Evolutionary conservation across 805 yeast genomes (phyloP), one percentile per base, ranked within the genome.

Genomic region (Lachancea quebecensis): DNA sequence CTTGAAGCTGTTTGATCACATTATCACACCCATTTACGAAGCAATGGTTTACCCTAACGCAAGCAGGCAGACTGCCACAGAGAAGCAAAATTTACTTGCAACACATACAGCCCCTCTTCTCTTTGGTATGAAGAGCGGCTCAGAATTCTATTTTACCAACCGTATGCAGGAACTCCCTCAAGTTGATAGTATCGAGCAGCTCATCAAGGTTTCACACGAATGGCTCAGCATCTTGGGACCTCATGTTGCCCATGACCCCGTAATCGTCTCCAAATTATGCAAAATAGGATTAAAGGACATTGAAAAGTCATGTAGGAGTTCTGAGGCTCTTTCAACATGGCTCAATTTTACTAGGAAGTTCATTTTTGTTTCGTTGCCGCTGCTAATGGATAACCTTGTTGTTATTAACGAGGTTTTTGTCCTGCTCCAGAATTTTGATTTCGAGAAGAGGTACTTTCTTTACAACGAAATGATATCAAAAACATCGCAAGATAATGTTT

Each of bases 401-500:
- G 74, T 78, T 0, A 72, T 82, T 9, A 77, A 79, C 49, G 82
- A 78, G 49, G 75, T 86, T 0, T 87, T 66, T 55, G 61, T 67
- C 7, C 55, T 88, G 0, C 57, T 91, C 48, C 60, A 69, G 8
- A 53, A 61, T 30, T 87, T 73, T 56, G 68, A 87, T 2, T 57
- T 78, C 32, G 84, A 83, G 42, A 73, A 72, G 46, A 72, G 97
- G 39, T 90, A 77, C 62, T 79, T 82, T 46, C 62, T 91, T 15
- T 90, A 90, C 59, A 93, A 95, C 33, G 96, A 89, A 53, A 73
- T 87, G 59, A 71, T 75, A 42, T 74, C 72, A 31, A 78, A 74
- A 3, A 61, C 78, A 3, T 70, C 81, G 2, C 83, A 83, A 54
- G 77, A 73, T 47, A 69, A 74, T 45, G 69, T 78, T 0, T 69